Conservation (phyloP, 2,329 filamentous ascomycete species). For the Fusarium clavum region DNA sequence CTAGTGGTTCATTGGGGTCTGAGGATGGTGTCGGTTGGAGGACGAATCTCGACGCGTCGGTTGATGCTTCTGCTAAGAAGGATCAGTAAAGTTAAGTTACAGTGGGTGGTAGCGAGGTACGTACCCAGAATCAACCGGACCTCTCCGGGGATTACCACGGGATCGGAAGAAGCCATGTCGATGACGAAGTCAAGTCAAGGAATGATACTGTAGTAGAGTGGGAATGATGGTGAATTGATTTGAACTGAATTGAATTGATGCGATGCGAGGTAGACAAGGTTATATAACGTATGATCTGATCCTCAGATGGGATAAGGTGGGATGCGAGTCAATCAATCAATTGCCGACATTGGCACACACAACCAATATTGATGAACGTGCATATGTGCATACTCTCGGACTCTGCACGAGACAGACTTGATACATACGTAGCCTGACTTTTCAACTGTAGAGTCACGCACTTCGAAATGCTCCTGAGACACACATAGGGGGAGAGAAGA, state of each 20-base stretch:
- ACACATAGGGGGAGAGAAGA: background rate
- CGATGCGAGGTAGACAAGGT: background rate
- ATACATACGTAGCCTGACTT: background rate
- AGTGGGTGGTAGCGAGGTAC: background rate
- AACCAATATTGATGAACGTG: background rate
- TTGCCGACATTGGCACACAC: background rate
- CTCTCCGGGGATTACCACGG: slow-evolving; percentile 25
- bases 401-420: slow-evolving; percentile 2
- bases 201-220: background rate
- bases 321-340: background rate
- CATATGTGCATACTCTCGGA: background rate
- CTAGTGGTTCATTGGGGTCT: slow-evolving; percentile 50
- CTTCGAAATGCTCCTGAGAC: background rate
- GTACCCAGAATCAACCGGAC: slow-evolving; percentile 37
- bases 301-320: background rate
- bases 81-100: background rate
- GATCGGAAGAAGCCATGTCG: slow-evolving; percentile 24
- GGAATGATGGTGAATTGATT: rapidly evolving
- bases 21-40: slow-evolving; percentile 39
- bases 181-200: background rate
- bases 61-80: slow-evolving; percentile 26
- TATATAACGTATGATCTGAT: slow-evolving; percentile 1
- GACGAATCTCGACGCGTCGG: slow-evolving; percentile 34
- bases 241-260: background rate
- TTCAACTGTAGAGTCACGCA: too few relatives aligned